Conservation (phyloP, 2,329 filamentous ascomycete species). For the Nemania sp. region DNA sequence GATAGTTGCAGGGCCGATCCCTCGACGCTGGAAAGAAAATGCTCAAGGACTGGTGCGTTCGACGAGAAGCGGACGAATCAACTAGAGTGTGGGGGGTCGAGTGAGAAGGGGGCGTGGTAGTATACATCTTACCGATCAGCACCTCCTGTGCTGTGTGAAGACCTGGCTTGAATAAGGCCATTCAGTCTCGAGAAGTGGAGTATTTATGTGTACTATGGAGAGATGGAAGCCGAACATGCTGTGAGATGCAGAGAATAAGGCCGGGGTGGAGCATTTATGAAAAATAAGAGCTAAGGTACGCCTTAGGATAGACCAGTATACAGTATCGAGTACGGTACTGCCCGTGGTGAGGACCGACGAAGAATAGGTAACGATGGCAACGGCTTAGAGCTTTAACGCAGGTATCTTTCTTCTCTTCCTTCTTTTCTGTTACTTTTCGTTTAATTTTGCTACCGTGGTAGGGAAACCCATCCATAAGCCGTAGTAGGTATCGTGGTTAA, state of each 20-base stretch:
- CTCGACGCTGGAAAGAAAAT: slow-evolving; percentile 34
- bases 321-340: too few relatives aligned
- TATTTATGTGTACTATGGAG: slow-evolving; percentile 2
- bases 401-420: too few relatives aligned
- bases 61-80: slow-evolving; percentile 38
- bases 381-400: too few relatives aligned
- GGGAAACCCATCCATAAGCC: too few relatives aligned
- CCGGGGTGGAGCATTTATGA: neutral
- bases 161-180: slow-evolving; percentile 20
- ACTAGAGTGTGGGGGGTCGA: slow-evolving; percentile 28
- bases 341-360: too few relatives aligned
- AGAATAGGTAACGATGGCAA: too few relatives aligned
- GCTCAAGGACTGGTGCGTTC: slow-evolving; percentile 34
- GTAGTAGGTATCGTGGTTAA: too few relatives aligned
- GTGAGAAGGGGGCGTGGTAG: slow-evolving; percentile 32
- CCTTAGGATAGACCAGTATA: too few relatives aligned
- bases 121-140: slow-evolving; percentile 31
- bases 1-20: slow-evolving; percentile 41
- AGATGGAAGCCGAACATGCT: neutral
- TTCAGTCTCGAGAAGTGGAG: slow-evolving; percentile 1
- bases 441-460: too few relatives aligned
- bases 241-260: neutral
- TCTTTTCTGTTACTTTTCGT: too few relatives aligned
- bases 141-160: slow-evolving; percentile 27
- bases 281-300: neutral